These are phyloP conservation scores for Stagonosporopsis rhizophila DNA, from an alignment of 2,329 filamentous ascomycete species.

Conservation along the genomic window DNA sequence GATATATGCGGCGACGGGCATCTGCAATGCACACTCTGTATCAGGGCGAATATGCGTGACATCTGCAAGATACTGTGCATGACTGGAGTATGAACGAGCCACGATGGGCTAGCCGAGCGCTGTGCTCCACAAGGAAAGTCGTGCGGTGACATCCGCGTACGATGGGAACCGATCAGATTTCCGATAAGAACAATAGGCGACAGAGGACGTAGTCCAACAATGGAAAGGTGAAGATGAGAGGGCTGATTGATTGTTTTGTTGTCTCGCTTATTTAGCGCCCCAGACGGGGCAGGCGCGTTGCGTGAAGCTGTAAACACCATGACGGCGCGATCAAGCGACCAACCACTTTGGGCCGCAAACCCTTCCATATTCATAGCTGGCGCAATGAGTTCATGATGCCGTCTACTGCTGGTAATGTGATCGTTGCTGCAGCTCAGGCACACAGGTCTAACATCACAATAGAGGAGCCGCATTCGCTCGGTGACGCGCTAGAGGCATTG, in stretches of 20 bases:
- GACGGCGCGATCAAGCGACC: constrained; percentile 30
- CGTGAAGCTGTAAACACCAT: constrained; percentile 35
- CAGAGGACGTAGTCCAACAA: constrained; percentile 25
- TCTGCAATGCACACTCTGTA: constrained; percentile 44
- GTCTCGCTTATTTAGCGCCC: constrained; percentile 34
- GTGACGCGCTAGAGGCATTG: constrained; percentile 47
- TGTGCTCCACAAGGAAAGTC: constrained; percentile 18
- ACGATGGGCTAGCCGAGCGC: constrained; percentile 26
- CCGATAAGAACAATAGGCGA: constrained; percentile 15
- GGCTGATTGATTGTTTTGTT: constrained; percentile 2
- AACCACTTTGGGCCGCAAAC: constrained; percentile 9
- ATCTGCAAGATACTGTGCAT: constrained; percentile 48
- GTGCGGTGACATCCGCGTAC: constrained; percentile 17
- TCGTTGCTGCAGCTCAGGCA: constrained; percentile 8
- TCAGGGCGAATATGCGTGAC: constrained; percentile 46
- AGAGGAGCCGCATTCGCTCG: constrained; percentile 41
- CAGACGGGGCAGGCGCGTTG: constrained; percentile 32
- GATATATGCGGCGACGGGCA: constrained; percentile 30
- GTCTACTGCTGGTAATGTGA: constrained; percentile 38
- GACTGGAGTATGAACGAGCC: constrained; percentile 33
- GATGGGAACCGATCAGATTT: constrained; percentile 15
- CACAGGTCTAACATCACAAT: constrained; percentile 33
- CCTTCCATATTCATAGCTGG: constrained; percentile 31
- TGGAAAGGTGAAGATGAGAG: constrained; percentile 9
- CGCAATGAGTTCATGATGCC: constrained; percentile 39